Evolutionary conservation across 108 stramenopile genomes (phyloP).

Genomic region (Conticribra guillardii): DNA sequence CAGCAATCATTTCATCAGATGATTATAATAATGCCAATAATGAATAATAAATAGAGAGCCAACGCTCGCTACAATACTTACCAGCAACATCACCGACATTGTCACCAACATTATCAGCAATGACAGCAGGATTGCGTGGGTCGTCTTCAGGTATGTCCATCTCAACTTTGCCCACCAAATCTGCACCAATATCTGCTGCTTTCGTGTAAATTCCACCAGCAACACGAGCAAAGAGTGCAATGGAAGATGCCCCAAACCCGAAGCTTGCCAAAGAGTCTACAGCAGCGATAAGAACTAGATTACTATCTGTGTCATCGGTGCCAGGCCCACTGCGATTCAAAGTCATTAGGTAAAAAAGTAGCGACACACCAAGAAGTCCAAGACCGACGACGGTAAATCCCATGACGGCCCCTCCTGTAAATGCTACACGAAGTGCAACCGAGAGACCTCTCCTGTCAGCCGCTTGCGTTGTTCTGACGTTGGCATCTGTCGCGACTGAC

Average conservation of each 20-base stretch:
- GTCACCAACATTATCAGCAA: conserved; percentile 99
- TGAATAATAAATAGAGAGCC: no score
- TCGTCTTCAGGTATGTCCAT: conserved; percentile 99
- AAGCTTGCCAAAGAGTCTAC: conserved; percentile 95
- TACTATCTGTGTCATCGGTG: conserved; percentile 68
- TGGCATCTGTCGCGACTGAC: conserved; percentile 91
- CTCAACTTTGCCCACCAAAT: conserved; percentile 99
- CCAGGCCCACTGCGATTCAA: conserved; percentile 80
- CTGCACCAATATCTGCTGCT: conserved; percentile 99
- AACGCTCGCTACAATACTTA: no score
- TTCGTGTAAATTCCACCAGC: conserved; percentile 99
- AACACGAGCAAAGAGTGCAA: conserved; percentile 99
- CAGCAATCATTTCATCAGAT: no score
- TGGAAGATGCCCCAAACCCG: conserved; percentile 95
- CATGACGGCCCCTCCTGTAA: conserved; percentile 98
- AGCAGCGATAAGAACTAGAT: conserved; percentile 53
- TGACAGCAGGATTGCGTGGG: conserved; percentile 98
- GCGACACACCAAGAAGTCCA: conserved; percentile 81
- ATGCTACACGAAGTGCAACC: conserved; percentile 88
- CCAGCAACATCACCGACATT: conserved; percentile 98
- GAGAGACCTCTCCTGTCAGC: conserved; percentile 80
- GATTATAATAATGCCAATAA: no score
- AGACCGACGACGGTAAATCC: conserved; percentile 96
- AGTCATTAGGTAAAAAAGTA: conserved; percentile 79
- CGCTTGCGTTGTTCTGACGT: conserved; percentile 92